Evolutionary conservation across 1,284 basidiomycete species (phyloP).

Genomic region (Leucoagaricus sp.): DNA sequence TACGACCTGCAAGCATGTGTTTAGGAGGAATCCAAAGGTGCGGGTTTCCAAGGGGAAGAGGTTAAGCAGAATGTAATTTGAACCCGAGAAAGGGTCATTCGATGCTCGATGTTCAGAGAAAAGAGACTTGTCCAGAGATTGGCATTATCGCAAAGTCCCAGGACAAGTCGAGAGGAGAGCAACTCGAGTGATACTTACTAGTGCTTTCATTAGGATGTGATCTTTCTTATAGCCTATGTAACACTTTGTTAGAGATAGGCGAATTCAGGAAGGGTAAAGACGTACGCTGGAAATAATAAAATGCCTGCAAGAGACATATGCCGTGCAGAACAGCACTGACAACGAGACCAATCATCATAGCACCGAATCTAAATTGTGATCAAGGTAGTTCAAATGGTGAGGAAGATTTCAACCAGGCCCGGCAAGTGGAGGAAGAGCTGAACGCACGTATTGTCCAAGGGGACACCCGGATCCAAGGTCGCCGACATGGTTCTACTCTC

Average conservation of each 20-base stretch:
- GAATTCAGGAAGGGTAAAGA: not conserved
- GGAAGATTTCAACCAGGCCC: not conserved
- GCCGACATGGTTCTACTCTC: conserved; percentile 20
- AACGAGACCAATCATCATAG: conserved; percentile 39
- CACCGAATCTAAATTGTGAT: conserved; percentile 33
- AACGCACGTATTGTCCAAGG: conserved; percentile 35
- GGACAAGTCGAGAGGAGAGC: not conserved
- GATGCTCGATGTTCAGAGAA: too few species aligned
- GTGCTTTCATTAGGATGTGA: conserved; percentile 32
- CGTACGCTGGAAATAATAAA: conserved; percentile 37
- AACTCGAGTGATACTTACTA: conserved; percentile 29
- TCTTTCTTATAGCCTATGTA: conserved; percentile 36
- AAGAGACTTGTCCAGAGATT: too few species aligned
- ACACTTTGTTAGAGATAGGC: not conserved
- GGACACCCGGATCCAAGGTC: conserved; percentile 22
- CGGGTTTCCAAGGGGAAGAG: not conserved
- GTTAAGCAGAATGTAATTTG: too few species aligned
- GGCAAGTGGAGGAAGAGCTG: too few species aligned
- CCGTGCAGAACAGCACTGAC: conserved; percentile 40
- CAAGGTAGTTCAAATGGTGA: not conserved
- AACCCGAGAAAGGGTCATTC: too few species aligned
- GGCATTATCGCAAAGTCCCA: too few species aligned
- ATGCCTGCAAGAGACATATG: conserved; percentile 35
- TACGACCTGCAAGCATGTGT: conserved; percentile 28
- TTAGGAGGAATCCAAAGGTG: not conserved